phyloP scores from a whole-genome alignment of 2,329 filamentous ascomycete species.

The Beauveria asiatica region DNA sequence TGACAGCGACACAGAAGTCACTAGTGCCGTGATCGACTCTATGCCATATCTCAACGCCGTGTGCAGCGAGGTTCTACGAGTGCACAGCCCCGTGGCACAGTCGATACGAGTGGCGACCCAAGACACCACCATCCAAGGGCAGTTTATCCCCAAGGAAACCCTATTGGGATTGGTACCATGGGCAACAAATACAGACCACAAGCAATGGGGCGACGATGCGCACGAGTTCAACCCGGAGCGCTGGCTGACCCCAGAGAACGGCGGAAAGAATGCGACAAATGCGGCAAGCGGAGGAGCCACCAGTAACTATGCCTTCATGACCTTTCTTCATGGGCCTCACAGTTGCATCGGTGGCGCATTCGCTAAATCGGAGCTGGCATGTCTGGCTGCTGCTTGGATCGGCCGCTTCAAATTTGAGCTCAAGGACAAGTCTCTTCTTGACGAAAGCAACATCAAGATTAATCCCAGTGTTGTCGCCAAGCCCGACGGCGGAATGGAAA shows the following conservation, averaged over 20 bases:
- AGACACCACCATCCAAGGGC: conserved; percentile 26
- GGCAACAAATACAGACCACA: conserved; percentile 22
- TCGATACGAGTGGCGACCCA: conserved; percentile 22
- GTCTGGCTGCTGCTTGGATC: conserved; percentile 11
- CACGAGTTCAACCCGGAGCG: conserved; percentile 29
- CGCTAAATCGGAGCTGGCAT: conserved; percentile 10
- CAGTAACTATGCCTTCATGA: conserved; percentile 21
- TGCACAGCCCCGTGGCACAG: conserved; percentile 29
- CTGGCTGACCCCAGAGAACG: conserved; percentile 22
- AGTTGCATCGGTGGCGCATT: conserved; percentile 12
- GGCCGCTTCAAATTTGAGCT: conserved; percentile 10
- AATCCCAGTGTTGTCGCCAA: conserved; percentile 14
- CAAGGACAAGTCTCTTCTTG: conserved; percentile 10
- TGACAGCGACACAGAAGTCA: conserved; percentile 24
- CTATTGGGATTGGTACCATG: conserved; percentile 24
- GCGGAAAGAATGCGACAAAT: conserved; percentile 12
- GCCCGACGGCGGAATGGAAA: conserved; percentile 13
- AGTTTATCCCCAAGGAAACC: conserved; percentile 28
- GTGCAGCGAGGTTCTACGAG: conserved; percentile 34
- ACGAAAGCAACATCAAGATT: conserved; percentile 8
- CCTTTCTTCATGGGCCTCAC: conserved; percentile 16
- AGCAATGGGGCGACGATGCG: conserved; percentile 28
- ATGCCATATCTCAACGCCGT: conserved; percentile 76
- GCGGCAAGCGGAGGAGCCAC: conserved; percentile 15
- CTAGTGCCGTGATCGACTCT: conserved; percentile 51